phyloP scores from a whole-genome alignment of 768 basidiomycete genomes.

The Leccinum fibrillosum region DNA sequence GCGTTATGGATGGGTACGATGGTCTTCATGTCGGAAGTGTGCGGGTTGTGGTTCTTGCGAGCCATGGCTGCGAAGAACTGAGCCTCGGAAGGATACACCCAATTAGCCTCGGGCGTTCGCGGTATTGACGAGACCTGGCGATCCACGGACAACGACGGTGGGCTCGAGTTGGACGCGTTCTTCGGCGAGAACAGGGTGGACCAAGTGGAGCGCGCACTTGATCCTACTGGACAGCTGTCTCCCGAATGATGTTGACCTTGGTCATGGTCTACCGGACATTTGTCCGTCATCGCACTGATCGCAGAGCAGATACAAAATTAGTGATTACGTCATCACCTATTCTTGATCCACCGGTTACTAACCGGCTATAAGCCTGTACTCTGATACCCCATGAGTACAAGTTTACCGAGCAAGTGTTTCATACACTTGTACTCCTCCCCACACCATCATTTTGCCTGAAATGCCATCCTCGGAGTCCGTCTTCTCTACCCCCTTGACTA shows the following conservation, averaged over 20 bases:
- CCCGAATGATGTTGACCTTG: constrained; percentile 14
- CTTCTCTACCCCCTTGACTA: constrained; percentile 72
- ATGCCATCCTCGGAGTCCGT: constrained; percentile 68
- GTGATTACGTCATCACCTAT: constrained; percentile 15
- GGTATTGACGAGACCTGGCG: constrained; percentile 91
- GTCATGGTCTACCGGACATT: constrained; percentile 51
- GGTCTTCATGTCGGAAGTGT: constrained; percentile 86
- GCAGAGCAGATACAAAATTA: not conserved
- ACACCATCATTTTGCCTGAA: constrained; percentile 5
- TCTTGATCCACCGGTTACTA: not conserved
- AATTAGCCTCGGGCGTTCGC: constrained; percentile 63
- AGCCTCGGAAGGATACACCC: constrained; percentile 98
- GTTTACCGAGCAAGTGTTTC: not conserved
- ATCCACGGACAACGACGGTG: constrained; percentile 54
- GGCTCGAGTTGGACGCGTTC: constrained; percentile 1
- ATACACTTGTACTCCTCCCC: not conserved
- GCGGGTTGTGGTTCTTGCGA: constrained; percentile 89
- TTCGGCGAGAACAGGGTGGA: constrained; percentile 26
- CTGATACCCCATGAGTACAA: not conserved
- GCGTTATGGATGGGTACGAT: constrained; percentile 99
- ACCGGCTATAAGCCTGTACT: not conserved
- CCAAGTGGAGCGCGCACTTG: constrained; percentile 47
- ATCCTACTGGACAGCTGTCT: constrained; percentile 65
- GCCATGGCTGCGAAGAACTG: constrained; percentile 98
- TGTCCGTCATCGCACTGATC: constrained; percentile 24